Conservation (phyloP, 257 asterid genomes). For the Mitragyna speciosa region DNA sequence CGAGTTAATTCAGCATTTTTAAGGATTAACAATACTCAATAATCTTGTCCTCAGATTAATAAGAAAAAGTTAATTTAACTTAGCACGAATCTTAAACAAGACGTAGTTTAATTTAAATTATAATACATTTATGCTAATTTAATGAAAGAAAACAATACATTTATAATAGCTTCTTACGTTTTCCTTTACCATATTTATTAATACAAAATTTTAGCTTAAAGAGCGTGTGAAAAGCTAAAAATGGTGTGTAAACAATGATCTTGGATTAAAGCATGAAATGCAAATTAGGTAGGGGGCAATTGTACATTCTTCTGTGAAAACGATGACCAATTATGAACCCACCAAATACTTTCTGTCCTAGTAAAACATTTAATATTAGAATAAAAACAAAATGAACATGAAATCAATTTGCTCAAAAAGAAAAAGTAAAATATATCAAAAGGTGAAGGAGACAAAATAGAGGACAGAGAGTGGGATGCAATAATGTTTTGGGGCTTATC, state of each 20-base stretch:
- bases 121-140: neutral
- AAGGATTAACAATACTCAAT: too few relatives aligned
- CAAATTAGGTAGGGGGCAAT: neutral
- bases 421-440: neutral
- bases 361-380: too few relatives aligned
- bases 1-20: too few relatives aligned
- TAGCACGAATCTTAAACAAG: neutral
- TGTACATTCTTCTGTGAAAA: neutral
- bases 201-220: too few relatives aligned
- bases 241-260: too few relatives aligned
- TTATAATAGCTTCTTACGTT: too few relatives aligned
- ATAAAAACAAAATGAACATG: neutral
- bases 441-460: constrained; percentile 15
- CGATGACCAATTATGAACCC: neutral
- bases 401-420: neutral
- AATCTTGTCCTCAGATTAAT: too few relatives aligned
- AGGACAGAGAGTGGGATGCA: neutral
- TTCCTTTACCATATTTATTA: too few relatives aligned
- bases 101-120: neutral
- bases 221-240: too few relatives aligned
- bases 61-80: too few relatives aligned
- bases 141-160: neutral
- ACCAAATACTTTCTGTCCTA: too few relatives aligned
- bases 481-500: constrained; percentile 10
- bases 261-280: neutral